These are phyloP conservation scores for Artemisia princeps DNA, from an alignment of 140 eudicot genomes.

Conservation along the genomic window DNA sequence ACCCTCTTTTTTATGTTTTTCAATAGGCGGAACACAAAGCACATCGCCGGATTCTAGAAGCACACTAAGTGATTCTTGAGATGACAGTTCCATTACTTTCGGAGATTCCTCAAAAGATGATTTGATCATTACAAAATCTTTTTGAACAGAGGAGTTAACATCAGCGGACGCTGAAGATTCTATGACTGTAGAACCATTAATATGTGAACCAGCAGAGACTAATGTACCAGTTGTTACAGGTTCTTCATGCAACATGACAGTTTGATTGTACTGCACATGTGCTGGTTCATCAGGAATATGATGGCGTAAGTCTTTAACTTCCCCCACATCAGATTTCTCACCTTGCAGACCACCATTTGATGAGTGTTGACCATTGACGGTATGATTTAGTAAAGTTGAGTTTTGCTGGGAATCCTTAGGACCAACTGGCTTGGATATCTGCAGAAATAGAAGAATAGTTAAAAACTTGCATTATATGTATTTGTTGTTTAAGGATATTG, in stretches of 20 bases:
- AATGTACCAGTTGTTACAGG: conserved; percentile 22
- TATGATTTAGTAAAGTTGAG: conserved; percentile 24
- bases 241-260: conserved; percentile 26
- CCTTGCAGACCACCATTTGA: conserved; percentile 19
- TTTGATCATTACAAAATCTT: conserved; percentile 21
- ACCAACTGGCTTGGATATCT: conserved; percentile 34
- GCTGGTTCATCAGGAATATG: conserved; percentile 21
- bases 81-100: conserved; percentile 27
- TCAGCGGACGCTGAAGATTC: conserved; percentile 18
- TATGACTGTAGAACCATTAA: conserved; percentile 26
- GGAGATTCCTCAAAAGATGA: conserved; percentile 26
- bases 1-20: conserved; percentile 29
- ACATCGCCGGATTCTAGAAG: conserved; percentile 27
- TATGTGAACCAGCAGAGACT: conserved; percentile 23
- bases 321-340: conserved; percentile 27
- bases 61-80: conserved; percentile 35
- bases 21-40: conserved; percentile 29
- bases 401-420: conserved; percentile 35
- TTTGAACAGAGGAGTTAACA: conserved; percentile 21
- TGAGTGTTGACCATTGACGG: conserved; percentile 22
- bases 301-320: conserved; percentile 28
- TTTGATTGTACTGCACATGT: conserved; percentile 26
- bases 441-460: conserved; percentile 6
- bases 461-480: not conserved
- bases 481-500: not conserved